Evolutionary conservation across 495 filamentous ascomycete genomes (phyloP), one percentile per base, ranked within the genome.

Genomic region (Tuber aestivum): DNA sequence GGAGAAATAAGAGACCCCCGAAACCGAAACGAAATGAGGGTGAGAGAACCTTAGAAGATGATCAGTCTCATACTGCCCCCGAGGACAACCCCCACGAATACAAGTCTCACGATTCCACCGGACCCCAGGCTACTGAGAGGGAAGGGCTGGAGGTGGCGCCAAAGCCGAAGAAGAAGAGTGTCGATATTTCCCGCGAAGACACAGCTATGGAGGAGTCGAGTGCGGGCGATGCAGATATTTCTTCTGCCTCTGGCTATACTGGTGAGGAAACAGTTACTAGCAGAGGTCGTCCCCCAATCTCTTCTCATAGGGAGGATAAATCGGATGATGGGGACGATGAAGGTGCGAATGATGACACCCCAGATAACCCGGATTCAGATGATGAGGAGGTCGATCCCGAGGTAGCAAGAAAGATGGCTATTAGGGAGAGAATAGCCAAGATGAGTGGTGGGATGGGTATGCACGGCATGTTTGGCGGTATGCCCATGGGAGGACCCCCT

Each of bases 391-490:
- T 96, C 70, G 95, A 99, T 76, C 94, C 94, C 0, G 95, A 99
- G 83, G 86, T 93, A 48, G 91, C 89, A 75, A 91, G 95, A 76
- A 91, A 91, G 83, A 90, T 97, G 85, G 95, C 97, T 80, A 86
- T 99, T 72, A 90, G 96, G 65, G 94, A 94, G 72, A 90, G 95
- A 77, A 98, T 99, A 93, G 95, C 94, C 38, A 97, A 96, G 85
- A 96, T 99, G 92, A 95, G 94, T 78, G 95, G 96, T 76, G 95
- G 95, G 23, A 97, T 97, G 94, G 94, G 94, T 23, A 94, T 97
- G 91, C 90, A 93, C 83, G 94, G 95, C 70, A 94, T 97, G 88
- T 95, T 97, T 84, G 93, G 93, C 18, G 91, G 92, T 71, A 90
- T 95, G 84, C 81, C 88, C 16, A 84, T 86, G 82, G 84, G 80